These are phyloP conservation scores for Periconia digitata DNA, from an alignment of 2,329 filamentous ascomycete genomes.

Conservation along the genomic window DNA sequence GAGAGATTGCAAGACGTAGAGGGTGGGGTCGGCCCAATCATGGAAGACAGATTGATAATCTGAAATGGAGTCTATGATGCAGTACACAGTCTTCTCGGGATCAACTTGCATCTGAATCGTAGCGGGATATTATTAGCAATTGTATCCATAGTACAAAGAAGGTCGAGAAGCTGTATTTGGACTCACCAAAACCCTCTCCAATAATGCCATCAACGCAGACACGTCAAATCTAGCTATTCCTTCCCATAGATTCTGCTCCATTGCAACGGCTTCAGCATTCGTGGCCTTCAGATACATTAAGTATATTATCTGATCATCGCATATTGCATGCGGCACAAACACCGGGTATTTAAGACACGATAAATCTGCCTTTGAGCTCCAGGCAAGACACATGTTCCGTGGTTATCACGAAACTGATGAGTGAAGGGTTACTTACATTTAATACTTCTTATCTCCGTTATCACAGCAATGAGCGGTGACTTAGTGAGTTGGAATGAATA, in stretches of 20 bases:
- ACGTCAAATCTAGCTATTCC: neutral
- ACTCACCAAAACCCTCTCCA: neutral
- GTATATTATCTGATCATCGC: too few relatives aligned
- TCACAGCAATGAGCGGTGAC: too few relatives aligned
- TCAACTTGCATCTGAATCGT: neutral
- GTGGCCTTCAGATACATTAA: neutral
- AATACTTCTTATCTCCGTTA: too few relatives aligned
- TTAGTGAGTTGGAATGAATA: too few relatives aligned
- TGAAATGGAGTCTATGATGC: slow-evolving; percentile 1
- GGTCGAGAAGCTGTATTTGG: neutral
- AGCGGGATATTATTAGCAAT: too few relatives aligned
- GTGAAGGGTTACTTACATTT: too few relatives aligned
- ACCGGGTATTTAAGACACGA: too few relatives aligned
- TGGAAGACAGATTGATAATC: neutral
- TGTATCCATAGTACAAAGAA: neutral
- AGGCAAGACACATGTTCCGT: too few relatives aligned
- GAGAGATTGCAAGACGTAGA: neutral
- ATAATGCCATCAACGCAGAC: neutral
- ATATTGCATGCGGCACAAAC: too few relatives aligned
- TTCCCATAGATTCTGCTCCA: slow-evolving; percentile 1
- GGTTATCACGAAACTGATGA: too few relatives aligned
- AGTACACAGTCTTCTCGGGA: neutral
- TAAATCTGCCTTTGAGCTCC: too few relatives aligned
- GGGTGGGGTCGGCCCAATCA: neutral
- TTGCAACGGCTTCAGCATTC: neutral